phyloP scores from a whole-genome alignment of 306 rosid species.

The Glycine latifolia region DNA sequence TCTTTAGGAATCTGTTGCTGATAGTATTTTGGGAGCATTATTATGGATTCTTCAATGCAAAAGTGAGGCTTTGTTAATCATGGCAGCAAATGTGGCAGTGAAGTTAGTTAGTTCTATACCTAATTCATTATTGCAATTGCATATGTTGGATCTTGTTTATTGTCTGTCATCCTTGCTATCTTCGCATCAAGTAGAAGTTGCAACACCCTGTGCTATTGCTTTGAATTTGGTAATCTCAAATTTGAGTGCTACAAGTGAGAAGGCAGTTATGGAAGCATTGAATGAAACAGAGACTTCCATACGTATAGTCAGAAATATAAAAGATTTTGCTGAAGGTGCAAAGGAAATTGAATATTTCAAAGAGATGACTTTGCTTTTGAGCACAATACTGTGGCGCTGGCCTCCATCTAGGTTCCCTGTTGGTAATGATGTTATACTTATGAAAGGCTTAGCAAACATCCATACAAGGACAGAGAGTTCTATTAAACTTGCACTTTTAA shows the following conservation, averaged over 20 bases:
- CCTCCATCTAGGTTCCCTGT: slow-evolving; percentile 74
- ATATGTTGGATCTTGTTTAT: slow-evolving; percentile 66
- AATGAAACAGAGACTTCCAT: slow-evolving; percentile 55
- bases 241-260: slow-evolving; percentile 60
- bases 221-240: slow-evolving; percentile 67
- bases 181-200: slow-evolving; percentile 61
- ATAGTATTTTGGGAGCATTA: slow-evolving; percentile 67
- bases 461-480: slow-evolving; percentile 51
- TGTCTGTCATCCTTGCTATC: slow-evolving; percentile 72
- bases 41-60: slow-evolving; percentile 75
- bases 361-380: slow-evolving; percentile 76
- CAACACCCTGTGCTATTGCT: slow-evolving; percentile 66
- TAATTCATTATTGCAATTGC: slow-evolving; percentile 55
- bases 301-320: slow-evolving; percentile 56
- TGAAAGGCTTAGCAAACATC: slow-evolving; percentile 58
- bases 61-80: slow-evolving; percentile 55
- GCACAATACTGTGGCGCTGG: slow-evolving; percentile 75
- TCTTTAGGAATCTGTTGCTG: slow-evolving; percentile 72
- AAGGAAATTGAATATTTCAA: slow-evolving; percentile 61
- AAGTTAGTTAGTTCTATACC: slow-evolving; percentile 71
- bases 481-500: slow-evolving; percentile 64
- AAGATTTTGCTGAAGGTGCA: slow-evolving; percentile 47
- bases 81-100: slow-evolving; percentile 65
- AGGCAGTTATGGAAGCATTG: slow-evolving; percentile 68
- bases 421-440: slow-evolving; percentile 65